Evolutionary conservation across 495 filamentous ascomycete genomes (phyloP).

Genomic region (Cladorrhinum samala): DNA sequence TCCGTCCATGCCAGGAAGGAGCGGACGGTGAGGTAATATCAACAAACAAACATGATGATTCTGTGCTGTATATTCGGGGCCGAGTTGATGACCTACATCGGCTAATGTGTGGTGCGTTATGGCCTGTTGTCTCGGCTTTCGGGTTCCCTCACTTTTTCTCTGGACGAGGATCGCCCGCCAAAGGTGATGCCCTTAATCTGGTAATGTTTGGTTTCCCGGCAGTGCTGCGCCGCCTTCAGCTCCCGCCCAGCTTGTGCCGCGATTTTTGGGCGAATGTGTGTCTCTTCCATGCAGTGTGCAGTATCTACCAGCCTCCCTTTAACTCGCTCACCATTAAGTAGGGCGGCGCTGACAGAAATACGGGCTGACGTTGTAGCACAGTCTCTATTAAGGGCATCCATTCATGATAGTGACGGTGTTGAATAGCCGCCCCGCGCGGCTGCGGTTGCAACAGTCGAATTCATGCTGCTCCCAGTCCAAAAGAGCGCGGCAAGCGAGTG

Average conservation of each 20-base stretch:
- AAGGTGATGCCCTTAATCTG: not conserved
- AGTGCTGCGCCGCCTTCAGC: conserved; percentile 15
- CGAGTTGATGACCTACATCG: too few relatives aligned
- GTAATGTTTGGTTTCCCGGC: not conserved
- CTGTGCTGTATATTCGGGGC: not conserved
- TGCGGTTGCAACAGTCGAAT: not conserved
- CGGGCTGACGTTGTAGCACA: not conserved
- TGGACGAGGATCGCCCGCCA: not conserved
- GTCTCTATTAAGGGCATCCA: not conserved
- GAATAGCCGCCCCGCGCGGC: conserved; percentile 4
- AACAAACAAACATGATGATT: not conserved
- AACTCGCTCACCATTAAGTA: not conserved
- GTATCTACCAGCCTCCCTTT: not conserved
- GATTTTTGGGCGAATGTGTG: not conserved
- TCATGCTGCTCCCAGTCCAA: not conserved
- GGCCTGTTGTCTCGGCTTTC: not conserved
- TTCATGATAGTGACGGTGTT: not conserved
- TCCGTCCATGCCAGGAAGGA: not conserved
- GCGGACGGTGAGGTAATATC: not conserved
- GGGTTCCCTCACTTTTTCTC: not conserved
- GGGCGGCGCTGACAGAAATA: conserved; percentile 6
- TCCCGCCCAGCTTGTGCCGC: not conserved
- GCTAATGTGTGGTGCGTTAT: not conserved
- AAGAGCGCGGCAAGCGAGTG: conserved; percentile 1
- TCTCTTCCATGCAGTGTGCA: not conserved